These are phyloP conservation scores for Cyberlindnera japonica DNA, from an alignment of 805 yeast species.

Conservation along the genomic window DNA sequence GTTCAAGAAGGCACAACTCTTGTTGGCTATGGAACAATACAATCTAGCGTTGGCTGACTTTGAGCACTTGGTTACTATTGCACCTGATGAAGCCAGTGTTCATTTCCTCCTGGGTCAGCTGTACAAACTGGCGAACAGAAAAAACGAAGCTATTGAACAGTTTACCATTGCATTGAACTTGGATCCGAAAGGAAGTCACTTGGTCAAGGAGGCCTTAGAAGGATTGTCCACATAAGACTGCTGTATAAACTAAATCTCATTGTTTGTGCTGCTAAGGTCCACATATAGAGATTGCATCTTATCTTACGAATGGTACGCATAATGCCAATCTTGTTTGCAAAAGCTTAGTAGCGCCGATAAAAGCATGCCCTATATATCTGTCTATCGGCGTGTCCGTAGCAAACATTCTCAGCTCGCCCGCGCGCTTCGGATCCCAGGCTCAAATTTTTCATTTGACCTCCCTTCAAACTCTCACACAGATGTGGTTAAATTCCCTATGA, in stretches of 20 bases:
- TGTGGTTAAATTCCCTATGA: constrained; percentile 11
- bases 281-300: background rate
- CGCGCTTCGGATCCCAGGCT: too few species aligned
- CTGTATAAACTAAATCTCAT: too few species aligned
- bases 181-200: constrained; percentile 88
- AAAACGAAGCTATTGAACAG: constrained; percentile 74
- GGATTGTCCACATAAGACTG: constrained; percentile 16
- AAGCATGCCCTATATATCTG: too few species aligned
- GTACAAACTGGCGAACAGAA: constrained; percentile 71
- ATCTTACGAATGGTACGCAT: background rate
- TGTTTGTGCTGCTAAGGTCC: too few species aligned
- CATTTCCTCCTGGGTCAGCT: constrained; percentile 87
- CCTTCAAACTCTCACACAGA: background rate
- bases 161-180: constrained; percentile 85
- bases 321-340: too few species aligned
- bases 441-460: constrained; percentile 1
- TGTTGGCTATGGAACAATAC: constrained; percentile 67
- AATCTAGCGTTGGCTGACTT: constrained; percentile 71
- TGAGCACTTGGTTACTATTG: constrained; percentile 65
- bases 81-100: constrained; percentile 93
- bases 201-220: constrained; percentile 83
- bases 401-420: background rate
- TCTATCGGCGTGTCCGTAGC: background rate
- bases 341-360: too few species aligned
- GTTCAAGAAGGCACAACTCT: constrained; percentile 81